phyloP scores from a whole-genome alignment of 1,284 basidiomycete species.

The Sanghuangporus sanghuang region DNA sequence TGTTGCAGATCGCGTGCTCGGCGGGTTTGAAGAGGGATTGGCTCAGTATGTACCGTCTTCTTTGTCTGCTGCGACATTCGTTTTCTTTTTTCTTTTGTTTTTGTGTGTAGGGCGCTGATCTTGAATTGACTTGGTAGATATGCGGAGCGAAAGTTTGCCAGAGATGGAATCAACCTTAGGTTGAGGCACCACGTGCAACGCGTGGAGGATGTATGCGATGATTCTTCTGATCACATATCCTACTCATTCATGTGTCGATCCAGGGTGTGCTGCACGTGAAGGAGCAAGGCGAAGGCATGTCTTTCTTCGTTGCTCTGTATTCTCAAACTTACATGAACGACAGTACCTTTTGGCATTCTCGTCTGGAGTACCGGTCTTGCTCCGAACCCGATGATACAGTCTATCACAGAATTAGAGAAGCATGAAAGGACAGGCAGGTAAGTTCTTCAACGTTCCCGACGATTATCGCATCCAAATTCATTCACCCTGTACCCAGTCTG shows the following conservation, averaged over 20 bases:
- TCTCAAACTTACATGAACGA: not conserved
- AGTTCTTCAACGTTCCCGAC: constrained; percentile 18
- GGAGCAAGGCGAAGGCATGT: constrained; percentile 56
- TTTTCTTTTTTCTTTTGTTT: not conserved
- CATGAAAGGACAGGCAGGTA: constrained; percentile 58
- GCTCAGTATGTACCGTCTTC: constrained; percentile 42
- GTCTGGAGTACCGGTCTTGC: constrained; percentile 86
- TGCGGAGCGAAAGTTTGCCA: constrained; percentile 66
- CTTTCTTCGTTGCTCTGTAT: constrained; percentile 1
- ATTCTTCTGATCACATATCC: constrained; percentile 28
- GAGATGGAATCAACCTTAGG: constrained; percentile 75
- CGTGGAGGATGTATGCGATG: constrained; percentile 54
- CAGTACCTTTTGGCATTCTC: constrained; percentile 75
- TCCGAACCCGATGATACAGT: constrained; percentile 70
- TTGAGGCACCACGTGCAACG: constrained; percentile 77
- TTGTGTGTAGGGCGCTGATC: not conserved
- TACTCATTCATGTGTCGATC: constrained; percentile 27
- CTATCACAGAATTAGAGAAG: constrained; percentile 56
- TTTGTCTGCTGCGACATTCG: not conserved
- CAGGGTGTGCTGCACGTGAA: constrained; percentile 55
- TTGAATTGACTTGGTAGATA: constrained; percentile 39
- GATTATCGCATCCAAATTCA: not conserved
- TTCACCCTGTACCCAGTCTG: constrained; percentile 34
- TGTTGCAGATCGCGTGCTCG: constrained; percentile 77
- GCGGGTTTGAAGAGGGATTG: constrained; percentile 70